These are phyloP conservation scores for Suillus paluster DNA, from an alignment of 768 basidiomycete genomes.

Conservation along the genomic window DNA sequence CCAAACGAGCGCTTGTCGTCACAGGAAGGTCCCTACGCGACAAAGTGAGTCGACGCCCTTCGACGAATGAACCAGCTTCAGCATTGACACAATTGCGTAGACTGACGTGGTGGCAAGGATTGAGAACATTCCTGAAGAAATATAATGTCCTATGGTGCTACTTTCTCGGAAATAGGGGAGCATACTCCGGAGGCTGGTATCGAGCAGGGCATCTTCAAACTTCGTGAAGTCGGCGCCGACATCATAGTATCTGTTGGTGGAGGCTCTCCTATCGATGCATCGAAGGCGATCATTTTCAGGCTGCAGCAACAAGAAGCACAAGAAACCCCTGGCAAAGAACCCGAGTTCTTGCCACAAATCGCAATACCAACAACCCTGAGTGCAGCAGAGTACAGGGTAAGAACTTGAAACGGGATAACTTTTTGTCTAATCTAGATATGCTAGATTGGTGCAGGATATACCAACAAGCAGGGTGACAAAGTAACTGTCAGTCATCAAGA, in stretches of 20 bases:
- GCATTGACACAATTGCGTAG: conserved; percentile 22
- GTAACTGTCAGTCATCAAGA: conserved; percentile 53
- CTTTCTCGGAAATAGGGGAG: conserved; percentile 75
- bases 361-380: conserved; percentile 84
- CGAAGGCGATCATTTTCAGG: conserved; percentile 72
- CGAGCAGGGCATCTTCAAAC: conserved; percentile 53
- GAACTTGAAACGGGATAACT: conserved; percentile 16
- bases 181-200: conserved; percentile 75
- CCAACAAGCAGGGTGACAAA: conserved; percentile 71
- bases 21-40: conserved; percentile 71
- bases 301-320: conserved; percentile 44
- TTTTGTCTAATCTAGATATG: background rate
- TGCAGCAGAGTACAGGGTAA: conserved; percentile 74
- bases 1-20: conserved; percentile 68
- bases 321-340: conserved; percentile 48
- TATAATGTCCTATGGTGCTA: conserved; percentile 63
- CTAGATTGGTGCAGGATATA: conserved; percentile 71
- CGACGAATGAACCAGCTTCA: background rate
- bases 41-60: conserved; percentile 48
- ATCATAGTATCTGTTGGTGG: conserved; percentile 78
- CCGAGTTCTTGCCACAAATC: conserved; percentile 59
- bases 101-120: conserved; percentile 29
- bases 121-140: conserved; percentile 53
- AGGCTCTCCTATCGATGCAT: conserved; percentile 79
- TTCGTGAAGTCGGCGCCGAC: conserved; percentile 63